phyloP scores from a whole-genome alignment of 2,329 filamentous ascomycete species.

The Fusarium poae region DNA sequence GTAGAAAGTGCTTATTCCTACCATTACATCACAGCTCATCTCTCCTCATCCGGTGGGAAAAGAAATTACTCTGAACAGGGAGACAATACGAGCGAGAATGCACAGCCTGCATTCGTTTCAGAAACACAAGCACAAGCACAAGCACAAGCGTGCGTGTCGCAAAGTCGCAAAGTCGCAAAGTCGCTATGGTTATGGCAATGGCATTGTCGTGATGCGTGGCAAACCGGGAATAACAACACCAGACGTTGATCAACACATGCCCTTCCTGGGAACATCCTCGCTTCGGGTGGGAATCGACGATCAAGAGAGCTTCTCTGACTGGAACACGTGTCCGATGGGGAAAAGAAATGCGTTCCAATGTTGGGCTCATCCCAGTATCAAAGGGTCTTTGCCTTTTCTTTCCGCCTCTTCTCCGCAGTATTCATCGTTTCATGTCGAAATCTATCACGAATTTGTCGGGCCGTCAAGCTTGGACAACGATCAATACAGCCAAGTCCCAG shows the following conservation, averaged over 20 bases:
- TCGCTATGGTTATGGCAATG: not conserved
- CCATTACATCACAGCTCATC: slow-evolving; percentile 40
- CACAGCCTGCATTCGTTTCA: slow-evolving; percentile 2
- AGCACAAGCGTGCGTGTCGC: not conserved
- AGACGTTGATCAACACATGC: slow-evolving; percentile 14
- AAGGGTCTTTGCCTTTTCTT: slow-evolving; percentile 1
- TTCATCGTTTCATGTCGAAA: slow-evolving; percentile 35
- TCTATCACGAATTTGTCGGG: slow-evolving; percentile 39
- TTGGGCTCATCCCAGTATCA: slow-evolving; percentile 18
- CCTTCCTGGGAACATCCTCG: slow-evolving; percentile 40
- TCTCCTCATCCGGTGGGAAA: slow-evolving; percentile 16
- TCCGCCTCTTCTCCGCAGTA: slow-evolving; percentile 31
- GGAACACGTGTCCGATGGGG: slow-evolving; percentile 42
- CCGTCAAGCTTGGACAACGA: slow-evolving; percentile 34
- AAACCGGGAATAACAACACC: slow-evolving; percentile 20
- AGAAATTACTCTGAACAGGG: slow-evolving; percentile 2
- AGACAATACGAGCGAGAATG: not conserved
- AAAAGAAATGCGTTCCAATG: slow-evolving; percentile 3
- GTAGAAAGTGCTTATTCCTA: slow-evolving; percentile 26
- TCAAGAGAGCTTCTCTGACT: slow-evolving; percentile 21
- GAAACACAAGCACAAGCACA: not conserved
- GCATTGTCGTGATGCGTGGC: slow-evolving; percentile 8
- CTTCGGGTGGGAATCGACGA: slow-evolving; percentile 20
- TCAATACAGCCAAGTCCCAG: slow-evolving; percentile 23
- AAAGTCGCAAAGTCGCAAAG: not conserved